phyloP scores from a whole-genome alignment of 2,329 filamentous ascomycete genomes.

The Beauveria pseudobassiana region DNA sequence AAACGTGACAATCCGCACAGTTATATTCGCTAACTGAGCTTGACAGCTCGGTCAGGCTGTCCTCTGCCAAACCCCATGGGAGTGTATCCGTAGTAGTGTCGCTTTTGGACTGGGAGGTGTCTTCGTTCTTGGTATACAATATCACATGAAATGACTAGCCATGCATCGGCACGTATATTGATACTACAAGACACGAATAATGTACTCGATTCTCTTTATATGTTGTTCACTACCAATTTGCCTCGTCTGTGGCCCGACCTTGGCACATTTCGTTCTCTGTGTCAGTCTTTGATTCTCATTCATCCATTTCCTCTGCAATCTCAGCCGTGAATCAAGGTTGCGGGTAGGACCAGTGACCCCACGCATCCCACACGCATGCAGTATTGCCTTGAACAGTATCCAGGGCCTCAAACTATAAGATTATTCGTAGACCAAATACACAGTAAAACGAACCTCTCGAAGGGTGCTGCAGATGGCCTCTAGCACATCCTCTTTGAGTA shows the following conservation, averaged over 20 bases:
- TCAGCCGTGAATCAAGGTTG: too few relatives aligned
- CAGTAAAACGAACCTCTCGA: neutral
- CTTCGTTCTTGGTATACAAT: too few relatives aligned
- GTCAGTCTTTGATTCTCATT: too few relatives aligned
- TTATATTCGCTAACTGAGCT: neutral
- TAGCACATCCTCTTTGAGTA: neutral
- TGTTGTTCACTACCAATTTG: neutral
- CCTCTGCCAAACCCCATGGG: too few relatives aligned
- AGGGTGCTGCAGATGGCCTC: neutral
- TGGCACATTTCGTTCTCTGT: accelerated
- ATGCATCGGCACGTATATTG: neutral
- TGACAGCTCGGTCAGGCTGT: neutral
- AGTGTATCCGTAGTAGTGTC: too few relatives aligned
- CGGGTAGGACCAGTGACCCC: neutral
- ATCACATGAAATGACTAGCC: neutral
- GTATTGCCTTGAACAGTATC: neutral
- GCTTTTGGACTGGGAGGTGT: too few relatives aligned
- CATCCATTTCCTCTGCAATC: too few relatives aligned
- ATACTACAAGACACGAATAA: neutral
- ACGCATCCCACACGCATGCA: neutral
- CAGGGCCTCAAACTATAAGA: neutral
- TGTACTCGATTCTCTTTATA: too few relatives aligned
- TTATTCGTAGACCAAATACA: neutral
- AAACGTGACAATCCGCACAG: accelerated
- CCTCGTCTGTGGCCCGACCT: neutral